Evolutionary conservation across 2,329 filamentous ascomycete genomes (phyloP), one percentile per base, ranked within the genome.

Genomic region (Cladosporium colombiae): DNA sequence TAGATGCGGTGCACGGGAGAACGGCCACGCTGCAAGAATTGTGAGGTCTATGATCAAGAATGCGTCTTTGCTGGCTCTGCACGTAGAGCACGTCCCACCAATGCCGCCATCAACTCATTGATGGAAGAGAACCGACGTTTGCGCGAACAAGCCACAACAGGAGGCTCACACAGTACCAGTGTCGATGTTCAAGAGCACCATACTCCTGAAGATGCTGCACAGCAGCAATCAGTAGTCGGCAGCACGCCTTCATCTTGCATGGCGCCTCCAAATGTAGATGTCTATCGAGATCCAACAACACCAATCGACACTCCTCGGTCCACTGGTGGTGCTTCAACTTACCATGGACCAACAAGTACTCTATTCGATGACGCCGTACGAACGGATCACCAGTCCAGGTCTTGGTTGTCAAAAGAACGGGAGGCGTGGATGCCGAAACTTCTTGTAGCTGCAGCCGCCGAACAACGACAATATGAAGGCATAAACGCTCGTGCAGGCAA

Each of bases 1-100:
- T 66, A 85, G 82, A 80, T 85, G 73, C 83, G 82, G 69, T 85
- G 83, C 70, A 82, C 81, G 65, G 78, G 78, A 25, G 80, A 80
- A 56, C 74, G 76, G 60, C 82, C 82, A 3, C 72, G 71, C 33
- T 84, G 82, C 66, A 76, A 77, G 35, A 83, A 82, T 69, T 84
- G 82, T 70, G 75, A 76, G 65, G 78, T 76, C 1, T 81, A 84
- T 67, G 79, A 77, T 7, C 78, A 80, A 59, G 78, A 78, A 18
- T 84, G 82, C 64, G 73, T 76, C 40, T 81, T 82, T 65, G 77
- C 79, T 50, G 75, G 77, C 13, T 72, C 77, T 57, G 71, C 72
- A 29, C 71, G 76, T 59, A 70, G 71, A 49, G 70, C 71, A 23
- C 72, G 72, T 71, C 69, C 69, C 21, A 71, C 69, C 3, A 71